Percentiles rank a stretch among this genome's conserved stretches.
Evolutionary conservation across 2,329 filamentous ascomycete genomes (phyloP).

Genomic region (Didymella pinodella): DNA sequence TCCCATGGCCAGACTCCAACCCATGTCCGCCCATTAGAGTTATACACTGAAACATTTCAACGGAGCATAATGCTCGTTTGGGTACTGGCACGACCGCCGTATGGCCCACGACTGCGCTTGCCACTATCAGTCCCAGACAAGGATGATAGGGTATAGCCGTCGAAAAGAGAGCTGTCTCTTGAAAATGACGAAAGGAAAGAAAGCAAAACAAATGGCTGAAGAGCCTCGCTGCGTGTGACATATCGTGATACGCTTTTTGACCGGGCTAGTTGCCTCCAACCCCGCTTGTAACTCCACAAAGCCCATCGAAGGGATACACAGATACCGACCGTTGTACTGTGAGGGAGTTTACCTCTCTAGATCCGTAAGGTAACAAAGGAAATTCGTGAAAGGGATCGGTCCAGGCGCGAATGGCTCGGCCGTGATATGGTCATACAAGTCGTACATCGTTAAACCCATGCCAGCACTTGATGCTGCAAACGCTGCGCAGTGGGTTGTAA

Average conservation of each 20-base stretch:
- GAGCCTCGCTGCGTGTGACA: conserved; percentile 43
- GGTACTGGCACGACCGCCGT: conserved; percentile 17
- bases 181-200: conserved; percentile 30
- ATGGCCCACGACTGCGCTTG: conserved; percentile 43
- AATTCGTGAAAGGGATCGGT: conserved; percentile 49
- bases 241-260: conserved; percentile 33
- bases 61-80: conserved; percentile 21
- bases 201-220: conserved; percentile 41
- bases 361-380: conserved; percentile 42
- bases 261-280: conserved; percentile 15
- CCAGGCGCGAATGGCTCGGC: conserved; percentile 43
- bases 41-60: conserved; percentile 35
- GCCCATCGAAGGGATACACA: conserved; percentile 34
- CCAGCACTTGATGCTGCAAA: conserved; percentile 45
- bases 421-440: conserved; percentile 47
- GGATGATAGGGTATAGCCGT: conserved; percentile 43
- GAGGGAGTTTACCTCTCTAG: conserved; percentile 33
- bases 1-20: conserved; percentile 22
- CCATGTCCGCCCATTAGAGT: conserved; percentile 28
- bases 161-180: conserved; percentile 45
- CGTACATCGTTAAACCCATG: conserved; percentile 47
- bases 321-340: conserved; percentile 25
- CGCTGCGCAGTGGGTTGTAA: conserved; percentile 34
- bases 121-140: conserved; percentile 34
- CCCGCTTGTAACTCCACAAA: conserved; percentile 30